These are phyloP conservation scores for Fusarium keratoplasticum DNA, from an alignment of 2,329 filamentous ascomycete genomes.

Conservation along the genomic window DNA sequence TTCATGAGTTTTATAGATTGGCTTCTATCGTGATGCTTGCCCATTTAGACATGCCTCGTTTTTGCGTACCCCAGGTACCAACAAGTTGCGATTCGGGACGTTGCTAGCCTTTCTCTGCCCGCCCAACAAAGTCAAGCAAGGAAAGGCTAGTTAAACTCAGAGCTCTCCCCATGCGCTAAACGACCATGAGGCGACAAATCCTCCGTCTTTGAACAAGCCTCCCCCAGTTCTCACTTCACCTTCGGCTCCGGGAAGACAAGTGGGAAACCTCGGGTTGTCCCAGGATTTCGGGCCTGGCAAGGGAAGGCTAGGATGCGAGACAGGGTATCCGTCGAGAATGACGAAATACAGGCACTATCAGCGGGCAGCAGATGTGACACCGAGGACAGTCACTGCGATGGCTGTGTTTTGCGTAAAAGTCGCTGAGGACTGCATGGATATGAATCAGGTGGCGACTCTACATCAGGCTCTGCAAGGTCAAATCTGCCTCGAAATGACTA, in stretches of 20 bases:
- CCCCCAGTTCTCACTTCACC: neutral
- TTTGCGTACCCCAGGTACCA: neutral
- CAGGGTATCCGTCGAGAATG: conserved; percentile 9
- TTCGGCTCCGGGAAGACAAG: conserved; percentile 7
- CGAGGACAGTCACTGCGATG: neutral
- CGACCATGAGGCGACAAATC: neutral
- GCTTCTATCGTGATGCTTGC: no score
- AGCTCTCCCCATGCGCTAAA: neutral
- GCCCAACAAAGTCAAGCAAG: neutral
- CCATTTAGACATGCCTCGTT: neutral
- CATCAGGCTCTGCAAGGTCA: neutral
- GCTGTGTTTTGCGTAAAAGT: neutral
- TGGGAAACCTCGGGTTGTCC: neutral
- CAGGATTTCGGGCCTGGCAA: neutral
- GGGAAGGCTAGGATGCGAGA: neutral
- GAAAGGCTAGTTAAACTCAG: neutral
- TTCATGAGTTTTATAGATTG: neutral
- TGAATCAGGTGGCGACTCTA: conserved; percentile 8
- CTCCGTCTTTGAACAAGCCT: neutral
- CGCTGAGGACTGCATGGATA: conserved; percentile 15
- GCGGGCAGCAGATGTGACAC: neutral
- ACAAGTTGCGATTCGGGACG: neutral
- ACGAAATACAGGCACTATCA: conserved; percentile 18
- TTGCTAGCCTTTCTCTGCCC: neutral
- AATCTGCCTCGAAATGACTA: neutral